Conservation (phyloP, 1,284 basidiomycete genomes). For the Fomitopsis palustris region DNA sequence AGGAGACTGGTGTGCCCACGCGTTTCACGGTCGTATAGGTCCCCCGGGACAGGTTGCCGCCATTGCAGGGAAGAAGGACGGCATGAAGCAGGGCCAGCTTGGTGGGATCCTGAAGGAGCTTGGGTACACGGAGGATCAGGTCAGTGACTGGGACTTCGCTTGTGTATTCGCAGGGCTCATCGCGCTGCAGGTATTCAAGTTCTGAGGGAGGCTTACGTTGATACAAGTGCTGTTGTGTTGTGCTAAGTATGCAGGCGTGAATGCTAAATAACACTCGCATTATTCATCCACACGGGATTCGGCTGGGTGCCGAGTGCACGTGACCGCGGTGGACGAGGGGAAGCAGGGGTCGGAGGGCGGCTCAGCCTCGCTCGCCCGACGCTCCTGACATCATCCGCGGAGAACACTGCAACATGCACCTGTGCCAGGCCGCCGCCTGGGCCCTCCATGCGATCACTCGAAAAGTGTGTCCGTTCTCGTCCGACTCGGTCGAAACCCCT, state of each 20-base stretch:
- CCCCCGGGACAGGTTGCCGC: slow-evolving; percentile 85
- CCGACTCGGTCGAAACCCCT: too few relatives aligned
- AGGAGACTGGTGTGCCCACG: neutral
- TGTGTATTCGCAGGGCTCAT: neutral
- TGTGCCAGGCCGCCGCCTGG: too few relatives aligned
- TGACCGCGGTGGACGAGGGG: too few relatives aligned
- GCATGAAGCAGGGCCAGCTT: slow-evolving; percentile 82
- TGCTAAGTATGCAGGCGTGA: neutral
- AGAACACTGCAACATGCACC: too few relatives aligned
- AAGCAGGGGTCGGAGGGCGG: too few relatives aligned
- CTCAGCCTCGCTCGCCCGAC: too few relatives aligned
- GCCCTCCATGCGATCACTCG: too few relatives aligned
- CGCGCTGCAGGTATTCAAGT: slow-evolving; percentile 10
- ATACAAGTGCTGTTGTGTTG: neutral
- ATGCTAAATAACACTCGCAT: too few relatives aligned
- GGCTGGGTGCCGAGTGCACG: too few relatives aligned
- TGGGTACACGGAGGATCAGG: slow-evolving; percentile 83
- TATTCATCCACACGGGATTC: too few relatives aligned
- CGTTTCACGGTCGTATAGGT: slow-evolving; percentile 36
- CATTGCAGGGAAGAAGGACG: slow-evolving; percentile 76
- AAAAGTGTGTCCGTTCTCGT: too few relatives aligned
- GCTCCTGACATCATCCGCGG: too few relatives aligned
- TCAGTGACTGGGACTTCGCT: slow-evolving; percentile 27
- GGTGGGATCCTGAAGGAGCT: slow-evolving; percentile 83
- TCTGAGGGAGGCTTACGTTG: slow-evolving; percentile 1